Percentiles rank a stretch among this genome's conserved stretches.
phyloP scores from a whole-genome alignment of 495 filamentous ascomycete species.

The Mycothermus thermophilus region DNA sequence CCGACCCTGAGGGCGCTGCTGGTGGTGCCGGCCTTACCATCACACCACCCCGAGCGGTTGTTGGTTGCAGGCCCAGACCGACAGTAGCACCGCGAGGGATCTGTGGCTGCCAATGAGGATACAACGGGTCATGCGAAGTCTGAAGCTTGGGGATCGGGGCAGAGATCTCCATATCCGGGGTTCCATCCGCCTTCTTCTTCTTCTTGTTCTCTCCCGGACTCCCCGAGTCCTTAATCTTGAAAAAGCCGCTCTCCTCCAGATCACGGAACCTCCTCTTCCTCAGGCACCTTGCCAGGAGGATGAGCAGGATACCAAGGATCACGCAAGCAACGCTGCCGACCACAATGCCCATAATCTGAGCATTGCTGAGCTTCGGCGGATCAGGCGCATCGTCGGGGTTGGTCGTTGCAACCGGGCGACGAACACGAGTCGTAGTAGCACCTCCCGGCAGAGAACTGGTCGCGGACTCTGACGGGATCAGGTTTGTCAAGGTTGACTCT shows the following conservation, averaged over 20 bases:
- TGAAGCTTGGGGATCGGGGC: slow-evolving; percentile 19
- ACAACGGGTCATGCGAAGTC: slow-evolving; percentile 7
- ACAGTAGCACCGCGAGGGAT: neutral
- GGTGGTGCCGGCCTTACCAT: too few relatives aligned
- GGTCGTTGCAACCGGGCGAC: too few relatives aligned
- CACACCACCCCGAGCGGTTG: too few relatives aligned
- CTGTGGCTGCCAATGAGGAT: slow-evolving; percentile 12
- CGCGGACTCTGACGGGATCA: too few relatives aligned
- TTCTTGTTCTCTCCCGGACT: too few relatives aligned
- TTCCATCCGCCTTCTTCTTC: slow-evolving; percentile 4
- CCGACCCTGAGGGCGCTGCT: too few relatives aligned
- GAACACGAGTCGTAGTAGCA: too few relatives aligned
- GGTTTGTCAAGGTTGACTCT: slow-evolving; percentile 4
- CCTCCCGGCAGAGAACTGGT: too few relatives aligned
- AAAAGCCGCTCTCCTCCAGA: slow-evolving; percentile 25
- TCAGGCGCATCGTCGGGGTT: too few relatives aligned
- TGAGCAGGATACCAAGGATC: slow-evolving; percentile 22
- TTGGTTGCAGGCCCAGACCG: too few relatives aligned
- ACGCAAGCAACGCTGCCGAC: slow-evolving; percentile 30
- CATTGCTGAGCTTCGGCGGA: slow-evolving; percentile 16
- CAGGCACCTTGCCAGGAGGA: slow-evolving; percentile 29
- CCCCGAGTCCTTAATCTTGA: slow-evolving; percentile 23
- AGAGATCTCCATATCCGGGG: slow-evolving; percentile 19
- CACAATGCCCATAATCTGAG: slow-evolving; percentile 34
- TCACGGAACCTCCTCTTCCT: slow-evolving; percentile 23